Percentiles rank a stretch among this genome's conserved stretches.
These are phyloP conservation scores for Coemansia furcata DNA, from an alignment of 192 early-diverging fungal genomes.

Conservation along the genomic window DNA sequence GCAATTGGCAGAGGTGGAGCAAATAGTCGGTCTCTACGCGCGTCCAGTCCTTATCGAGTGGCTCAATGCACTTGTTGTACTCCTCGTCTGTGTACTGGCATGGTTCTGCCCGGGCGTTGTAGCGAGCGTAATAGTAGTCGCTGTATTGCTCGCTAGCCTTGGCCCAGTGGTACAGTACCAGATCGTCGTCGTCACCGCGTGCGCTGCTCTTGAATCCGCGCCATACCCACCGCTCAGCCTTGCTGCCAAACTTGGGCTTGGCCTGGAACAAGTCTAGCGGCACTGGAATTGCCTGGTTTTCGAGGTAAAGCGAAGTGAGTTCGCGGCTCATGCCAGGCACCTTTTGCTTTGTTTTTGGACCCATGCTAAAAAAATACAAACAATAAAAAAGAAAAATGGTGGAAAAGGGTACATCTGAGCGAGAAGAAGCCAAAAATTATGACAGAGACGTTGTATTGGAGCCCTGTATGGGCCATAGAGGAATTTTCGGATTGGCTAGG, in stretches of 20 bases:
- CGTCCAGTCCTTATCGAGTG: constrained; percentile 71
- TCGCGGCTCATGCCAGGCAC: constrained; percentile 36
- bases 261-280: constrained; percentile 55
- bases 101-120: constrained; percentile 70
- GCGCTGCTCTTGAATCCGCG: constrained; percentile 72
- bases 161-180: constrained; percentile 76
- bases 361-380: constrained; percentile 9
- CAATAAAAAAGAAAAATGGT: not conserved
- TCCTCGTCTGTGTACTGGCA: constrained; percentile 79
- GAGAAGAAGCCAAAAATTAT: too few species aligned
- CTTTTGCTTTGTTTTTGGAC: constrained; percentile 34
- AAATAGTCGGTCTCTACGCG: constrained; percentile 85
- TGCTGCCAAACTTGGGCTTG: constrained; percentile 68
- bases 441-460: too few species aligned
- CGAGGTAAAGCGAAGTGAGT: constrained; percentile 45
- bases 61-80: constrained; percentile 69
- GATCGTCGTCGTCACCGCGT: constrained; percentile 58
- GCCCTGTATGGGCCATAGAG: not conserved
- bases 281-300: constrained; percentile 45
- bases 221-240: constrained; percentile 65
- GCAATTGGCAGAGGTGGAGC: constrained; percentile 66
- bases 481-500: not conserved
- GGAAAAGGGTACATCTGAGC: not conserved
- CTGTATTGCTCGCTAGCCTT: constrained; percentile 64
- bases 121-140: constrained; percentile 76